Base-by-base conservation (phyloP, 306 rosid genomes). In the Trifolium repens region DNA sequence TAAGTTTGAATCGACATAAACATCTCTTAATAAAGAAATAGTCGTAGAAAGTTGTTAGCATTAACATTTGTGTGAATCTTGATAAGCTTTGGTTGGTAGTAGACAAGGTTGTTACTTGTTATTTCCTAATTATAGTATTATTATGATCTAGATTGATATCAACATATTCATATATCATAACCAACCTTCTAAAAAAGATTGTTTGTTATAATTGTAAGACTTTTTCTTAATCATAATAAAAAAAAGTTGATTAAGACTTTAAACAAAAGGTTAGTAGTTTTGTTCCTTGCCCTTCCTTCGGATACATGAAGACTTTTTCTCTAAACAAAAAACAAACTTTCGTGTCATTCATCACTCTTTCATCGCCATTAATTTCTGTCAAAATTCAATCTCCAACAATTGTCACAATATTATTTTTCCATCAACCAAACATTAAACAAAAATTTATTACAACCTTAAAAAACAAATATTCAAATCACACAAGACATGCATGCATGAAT, bases 261-360 rank as follows among this genome's bases (percentile, higher is more conserved):
- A 39, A 35, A 39, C 42, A 39, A 2, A 37, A 37, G 42, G 14
- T 54, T 54, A 54, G 24, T 17, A 53, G 11, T 54, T 54, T 54
- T 54, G 14, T 2, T 59, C 65, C 65, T 13, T 59, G 8, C 65
- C 40, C n/a, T 59, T 26, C 40, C n/a, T 59, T 26, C 65, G 65
- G 65, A 59, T 32, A 13, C 63, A 27, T 55, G 32, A 15, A 61
- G 67, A 61, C 67, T 32, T 61, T 61, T 61, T 61, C 67, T 32
- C n/a, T 40, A 32, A 7, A 59, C 39, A 55, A 55, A 55, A 55
- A 55, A 55, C 61, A 55, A 58, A 13, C 7, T 61, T 61, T 32
- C 12, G 67, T 61, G 67, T 61, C 67, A 61, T 6, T 61, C 67
- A 61, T 32, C 43, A 61, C 67, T 61, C 67, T 61, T 61, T 61